phyloP scores from a whole-genome alignment of 2,329 filamentous ascomycete genomes.

The Zasmidium angulare region DNA sequence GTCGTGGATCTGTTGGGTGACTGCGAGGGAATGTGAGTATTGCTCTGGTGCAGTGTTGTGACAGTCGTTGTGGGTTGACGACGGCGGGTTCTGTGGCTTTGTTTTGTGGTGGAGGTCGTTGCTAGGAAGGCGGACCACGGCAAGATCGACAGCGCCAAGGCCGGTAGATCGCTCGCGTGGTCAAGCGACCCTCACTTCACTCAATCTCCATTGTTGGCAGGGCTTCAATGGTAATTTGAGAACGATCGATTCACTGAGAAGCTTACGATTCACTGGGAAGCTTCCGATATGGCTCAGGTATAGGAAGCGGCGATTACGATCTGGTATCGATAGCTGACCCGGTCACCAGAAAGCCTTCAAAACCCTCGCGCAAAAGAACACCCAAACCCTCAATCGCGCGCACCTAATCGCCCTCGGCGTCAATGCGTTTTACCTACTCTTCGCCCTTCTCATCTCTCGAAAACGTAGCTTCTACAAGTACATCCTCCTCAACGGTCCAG shows the following conservation, averaged over 20 bases:
- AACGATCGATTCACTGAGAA: neutral
- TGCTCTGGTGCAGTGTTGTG: neutral
- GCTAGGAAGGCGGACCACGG: neutral
- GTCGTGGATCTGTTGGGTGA: neutral
- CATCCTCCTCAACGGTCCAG: constrained; percentile 69
- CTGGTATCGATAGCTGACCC: neutral
- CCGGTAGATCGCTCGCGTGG: neutral
- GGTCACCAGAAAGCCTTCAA: constrained; percentile 51
- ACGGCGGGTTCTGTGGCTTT: neutral
- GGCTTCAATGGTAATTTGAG: no score
- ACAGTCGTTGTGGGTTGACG: neutral
- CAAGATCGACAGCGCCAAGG: neutral
- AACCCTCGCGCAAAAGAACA: constrained; percentile 61
- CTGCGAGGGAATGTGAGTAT: neutral
- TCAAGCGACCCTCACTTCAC: neutral
- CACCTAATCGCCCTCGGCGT: constrained; percentile 72
- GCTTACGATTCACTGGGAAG: neutral
- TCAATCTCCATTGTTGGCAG: neutral
- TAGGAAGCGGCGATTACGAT: neutral
- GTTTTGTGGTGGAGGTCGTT: constrained; percentile 2
- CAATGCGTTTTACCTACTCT: constrained; percentile 72
- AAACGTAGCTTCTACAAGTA: constrained; percentile 61
- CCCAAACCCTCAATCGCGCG: constrained; percentile 72
- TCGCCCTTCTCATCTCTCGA: constrained; percentile 62
- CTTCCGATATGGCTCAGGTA: constrained; percentile 30